phyloP scores from a whole-genome alignment of 768 basidiomycete genomes.

The Suillus discolor region DNA sequence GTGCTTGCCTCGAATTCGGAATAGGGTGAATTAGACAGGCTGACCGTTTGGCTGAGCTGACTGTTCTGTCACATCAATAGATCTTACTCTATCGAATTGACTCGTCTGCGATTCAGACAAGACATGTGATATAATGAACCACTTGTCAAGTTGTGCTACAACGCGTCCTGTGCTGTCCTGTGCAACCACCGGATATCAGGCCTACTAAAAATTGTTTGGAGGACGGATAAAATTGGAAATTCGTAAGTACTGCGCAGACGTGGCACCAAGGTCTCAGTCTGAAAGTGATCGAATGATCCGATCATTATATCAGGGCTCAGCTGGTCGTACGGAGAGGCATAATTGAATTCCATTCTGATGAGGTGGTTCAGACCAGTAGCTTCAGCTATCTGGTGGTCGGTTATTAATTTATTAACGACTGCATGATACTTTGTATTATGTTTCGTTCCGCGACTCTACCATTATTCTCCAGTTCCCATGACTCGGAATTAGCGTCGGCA shows the following conservation, averaged over 20 bases:
- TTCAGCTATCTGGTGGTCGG: not conserved
- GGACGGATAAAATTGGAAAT: not conserved
- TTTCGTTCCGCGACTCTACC: not conserved
- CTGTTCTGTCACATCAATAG: not conserved
- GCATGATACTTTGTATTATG: not conserved
- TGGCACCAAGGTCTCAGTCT: not conserved
- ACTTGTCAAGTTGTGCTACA: no score
- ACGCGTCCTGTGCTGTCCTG: not conserved
- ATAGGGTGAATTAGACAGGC: not conserved
- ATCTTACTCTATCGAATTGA: not conserved
- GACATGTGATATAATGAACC: not conserved
- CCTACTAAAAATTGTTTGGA: not conserved
- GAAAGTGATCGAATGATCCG: not conserved
- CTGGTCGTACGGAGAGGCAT: not conserved
- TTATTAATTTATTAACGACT: not conserved
- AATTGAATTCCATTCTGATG: not conserved
- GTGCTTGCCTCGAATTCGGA: not conserved
- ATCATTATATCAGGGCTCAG: not conserved
- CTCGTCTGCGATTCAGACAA: not conserved
- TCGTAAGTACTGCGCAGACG: not conserved
- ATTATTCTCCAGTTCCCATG: not conserved
- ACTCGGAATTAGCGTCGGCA: not conserved
- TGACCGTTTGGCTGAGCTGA: no score
- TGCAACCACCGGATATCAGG: not conserved
- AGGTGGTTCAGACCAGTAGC: not conserved